phyloP scores from a whole-genome alignment of 495 filamentous ascomycete species.

The Lophium mytilinum region DNA sequence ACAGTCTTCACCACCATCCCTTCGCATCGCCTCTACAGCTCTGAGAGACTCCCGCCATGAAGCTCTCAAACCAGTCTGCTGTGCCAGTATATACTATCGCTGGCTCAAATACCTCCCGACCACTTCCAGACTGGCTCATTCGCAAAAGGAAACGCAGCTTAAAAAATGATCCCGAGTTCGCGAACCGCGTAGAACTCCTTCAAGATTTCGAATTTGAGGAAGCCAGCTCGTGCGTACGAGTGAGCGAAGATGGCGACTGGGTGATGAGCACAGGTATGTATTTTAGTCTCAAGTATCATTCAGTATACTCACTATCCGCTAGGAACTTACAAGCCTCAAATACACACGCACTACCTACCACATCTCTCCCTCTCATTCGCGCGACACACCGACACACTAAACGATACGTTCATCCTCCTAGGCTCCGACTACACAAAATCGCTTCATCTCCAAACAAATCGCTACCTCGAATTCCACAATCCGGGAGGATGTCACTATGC shows the following conservation, averaged over 20 bases:
- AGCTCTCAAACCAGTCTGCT: constrained; percentile 76
- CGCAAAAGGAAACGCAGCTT: constrained; percentile 85
- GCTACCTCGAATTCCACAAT: constrained; percentile 90
- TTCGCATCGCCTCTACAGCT: no score
- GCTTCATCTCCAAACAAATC: constrained; percentile 83
- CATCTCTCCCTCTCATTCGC: constrained; percentile 88
- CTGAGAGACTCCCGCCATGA: constrained; percentile 50
- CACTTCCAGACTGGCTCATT: constrained; percentile 91
- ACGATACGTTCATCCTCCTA: constrained; percentile 86
- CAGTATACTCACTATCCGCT: constrained; percentile 5
- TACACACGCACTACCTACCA: constrained; percentile 88
- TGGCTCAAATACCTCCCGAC: constrained; percentile 80
- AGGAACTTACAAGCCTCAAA: constrained; percentile 92
- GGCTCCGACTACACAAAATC: constrained; percentile 93
- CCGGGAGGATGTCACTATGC: constrained; percentile 80
- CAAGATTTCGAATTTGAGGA: constrained; percentile 99
- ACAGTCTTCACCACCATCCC: background rate
- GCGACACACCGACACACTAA: constrained; percentile 87
- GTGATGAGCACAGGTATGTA: constrained; percentile 87
- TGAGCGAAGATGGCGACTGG: constrained; percentile 96
- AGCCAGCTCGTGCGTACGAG: constrained; percentile 83
- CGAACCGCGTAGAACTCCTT: constrained; percentile 86
- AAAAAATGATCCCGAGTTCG: constrained; percentile 87
- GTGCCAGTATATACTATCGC: constrained; percentile 96
- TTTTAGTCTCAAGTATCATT: background rate